Evolutionary conservation across 345 rosid species (phyloP).

Genomic region (Noccaea bulbosa): DNA sequence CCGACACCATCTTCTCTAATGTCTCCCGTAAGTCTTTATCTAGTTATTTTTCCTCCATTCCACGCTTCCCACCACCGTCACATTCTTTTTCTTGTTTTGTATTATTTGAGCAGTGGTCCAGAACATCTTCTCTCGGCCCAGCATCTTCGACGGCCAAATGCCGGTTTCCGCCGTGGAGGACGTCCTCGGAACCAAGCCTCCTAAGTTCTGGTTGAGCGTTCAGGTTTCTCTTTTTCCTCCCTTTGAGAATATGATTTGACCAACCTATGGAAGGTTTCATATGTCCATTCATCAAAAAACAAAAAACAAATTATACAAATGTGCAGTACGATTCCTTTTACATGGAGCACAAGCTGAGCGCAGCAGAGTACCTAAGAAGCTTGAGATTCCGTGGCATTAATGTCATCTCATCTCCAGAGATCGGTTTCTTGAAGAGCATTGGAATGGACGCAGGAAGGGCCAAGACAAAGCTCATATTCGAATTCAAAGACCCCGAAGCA

Average conservation of each 20-base stretch:
- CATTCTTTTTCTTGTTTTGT: slow-evolving; percentile 7
- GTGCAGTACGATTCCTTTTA: slow-evolving; percentile 73
- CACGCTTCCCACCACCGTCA: slow-evolving; percentile 11
- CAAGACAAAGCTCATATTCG: slow-evolving; percentile 52
- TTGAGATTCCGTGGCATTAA: slow-evolving; percentile 22
- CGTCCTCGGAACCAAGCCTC: slow-evolving; percentile 45
- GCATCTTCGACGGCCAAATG: slow-evolving; percentile 53
- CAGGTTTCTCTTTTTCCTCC: slow-evolving; percentile 51
- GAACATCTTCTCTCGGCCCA: slow-evolving; percentile 54
- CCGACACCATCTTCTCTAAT: slow-evolving; percentile 47
- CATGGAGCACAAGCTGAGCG: slow-evolving; percentile 55
- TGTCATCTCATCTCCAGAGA: slow-evolving; percentile 72
- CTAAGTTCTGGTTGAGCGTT: slow-evolving; percentile 72
- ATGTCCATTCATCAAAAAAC: slow-evolving; percentile 36
- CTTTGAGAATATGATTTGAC: slow-evolving; percentile 4
- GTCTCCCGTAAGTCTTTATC: slow-evolving; percentile 49
- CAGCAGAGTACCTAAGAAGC: slow-evolving; percentile 43
- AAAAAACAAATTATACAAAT: slow-evolving; percentile 40
- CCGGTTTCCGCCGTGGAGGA: slow-evolving; percentile 58
- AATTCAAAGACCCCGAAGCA: slow-evolving; percentile 50
- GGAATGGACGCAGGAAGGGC: slow-evolving; percentile 46
- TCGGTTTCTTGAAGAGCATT: slow-evolving; percentile 65
- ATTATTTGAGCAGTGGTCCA: slow-evolving; percentile 58
- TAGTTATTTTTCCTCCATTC: slow-evolving; percentile 5
- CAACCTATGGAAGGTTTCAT: slow-evolving; percentile 23